Percentiles rank a stretch among this genome's conserved stretches.
These are phyloP conservation scores for Fomitopsis serialis DNA, from an alignment of 768 basidiomycete genomes.

Conservation along the genomic window DNA sequence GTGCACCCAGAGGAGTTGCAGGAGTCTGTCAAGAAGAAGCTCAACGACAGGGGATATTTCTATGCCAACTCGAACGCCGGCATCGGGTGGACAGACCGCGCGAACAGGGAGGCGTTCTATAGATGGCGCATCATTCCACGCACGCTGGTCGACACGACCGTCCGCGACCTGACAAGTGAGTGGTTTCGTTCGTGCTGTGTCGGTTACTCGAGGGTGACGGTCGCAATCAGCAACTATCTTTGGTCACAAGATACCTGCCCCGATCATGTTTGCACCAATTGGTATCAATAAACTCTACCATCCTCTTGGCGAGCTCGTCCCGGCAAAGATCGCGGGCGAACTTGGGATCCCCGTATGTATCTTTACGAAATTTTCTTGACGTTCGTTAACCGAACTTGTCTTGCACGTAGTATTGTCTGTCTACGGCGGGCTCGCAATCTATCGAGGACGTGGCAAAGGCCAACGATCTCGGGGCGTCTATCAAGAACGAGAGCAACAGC, in stretches of 20 bases:
- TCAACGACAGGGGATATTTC: slow-evolving; percentile 42
- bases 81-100: slow-evolving; percentile 44
- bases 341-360: slow-evolving; percentile 34
- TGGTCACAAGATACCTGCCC: slow-evolving; percentile 42
- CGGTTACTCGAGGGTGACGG: too few relatives aligned
- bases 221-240: too few relatives aligned
- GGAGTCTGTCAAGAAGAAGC: slow-evolving; percentile 34
- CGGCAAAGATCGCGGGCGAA: slow-evolving; percentile 42
- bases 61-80: slow-evolving; percentile 52
- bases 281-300: slow-evolving; percentile 52
- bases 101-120: slow-evolving; percentile 45
- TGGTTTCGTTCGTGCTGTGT: neutral
- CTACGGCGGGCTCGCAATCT: slow-evolving; percentile 44
- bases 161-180: slow-evolving; percentile 40
- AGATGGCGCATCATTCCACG: slow-evolving; percentile 51
- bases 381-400: too few relatives aligned
- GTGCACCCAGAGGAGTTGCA: slow-evolving; percentile 39
- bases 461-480: slow-evolving; percentile 37
- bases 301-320: slow-evolving; percentile 39
- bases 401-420: slow-evolving; percentile 41
- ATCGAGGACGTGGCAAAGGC: slow-evolving; percentile 45
- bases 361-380: too few relatives aligned
- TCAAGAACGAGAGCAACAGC: slow-evolving; percentile 32
- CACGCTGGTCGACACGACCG: slow-evolving; percentile 45
- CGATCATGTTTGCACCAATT: slow-evolving; percentile 50